phyloP scores from a whole-genome alignment of 768 basidiomycete genomes.

The Phlebiopsis flavidoalba region DNA sequence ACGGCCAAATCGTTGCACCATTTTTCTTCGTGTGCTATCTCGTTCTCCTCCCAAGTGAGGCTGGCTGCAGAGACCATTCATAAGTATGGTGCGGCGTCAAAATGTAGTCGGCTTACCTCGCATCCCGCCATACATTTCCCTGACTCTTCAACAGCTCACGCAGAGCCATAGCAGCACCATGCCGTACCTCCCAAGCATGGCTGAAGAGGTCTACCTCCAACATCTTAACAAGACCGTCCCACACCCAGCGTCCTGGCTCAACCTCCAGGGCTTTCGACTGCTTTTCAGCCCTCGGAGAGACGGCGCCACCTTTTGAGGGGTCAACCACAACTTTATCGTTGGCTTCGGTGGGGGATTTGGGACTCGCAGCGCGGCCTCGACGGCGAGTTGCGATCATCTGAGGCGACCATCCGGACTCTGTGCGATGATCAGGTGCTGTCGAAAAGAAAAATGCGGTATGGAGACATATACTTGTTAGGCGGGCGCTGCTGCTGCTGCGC shows the following conservation, averaged over 20 bases:
- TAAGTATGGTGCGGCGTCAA: neutral
- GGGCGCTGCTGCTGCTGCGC: constrained; percentile 39
- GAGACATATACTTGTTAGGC: constrained; percentile 48
- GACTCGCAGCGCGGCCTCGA: constrained; percentile 56
- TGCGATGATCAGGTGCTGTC: neutral
- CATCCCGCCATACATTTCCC: constrained; percentile 80
- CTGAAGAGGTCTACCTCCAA: constrained; percentile 83
- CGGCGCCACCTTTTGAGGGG: constrained; percentile 80
- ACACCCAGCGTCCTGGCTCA: constrained; percentile 71
- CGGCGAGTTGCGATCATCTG: constrained; percentile 46
- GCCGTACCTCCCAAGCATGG: constrained; percentile 87
- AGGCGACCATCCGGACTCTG: constrained; percentile 71
- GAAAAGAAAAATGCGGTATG: neutral
- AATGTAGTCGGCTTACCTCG: constrained; percentile 40
- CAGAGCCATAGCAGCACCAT: constrained; percentile 89
- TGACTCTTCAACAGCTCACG: constrained; percentile 84
- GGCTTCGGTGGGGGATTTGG: constrained; percentile 36
- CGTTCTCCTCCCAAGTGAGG: constrained; percentile 51
- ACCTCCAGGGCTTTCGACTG: constrained; percentile 77
- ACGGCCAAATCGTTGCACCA: constrained; percentile 91
- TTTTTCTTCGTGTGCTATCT: constrained; percentile 66
- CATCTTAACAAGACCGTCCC: constrained; percentile 78
- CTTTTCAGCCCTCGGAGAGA: constrained; percentile 72
- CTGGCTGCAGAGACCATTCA: constrained; percentile 37
- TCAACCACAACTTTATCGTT: constrained; percentile 71